These are phyloP conservation scores for Schizothecium vesticola DNA, from an alignment of 495 filamentous ascomycete genomes.

Conservation along the genomic window DNA sequence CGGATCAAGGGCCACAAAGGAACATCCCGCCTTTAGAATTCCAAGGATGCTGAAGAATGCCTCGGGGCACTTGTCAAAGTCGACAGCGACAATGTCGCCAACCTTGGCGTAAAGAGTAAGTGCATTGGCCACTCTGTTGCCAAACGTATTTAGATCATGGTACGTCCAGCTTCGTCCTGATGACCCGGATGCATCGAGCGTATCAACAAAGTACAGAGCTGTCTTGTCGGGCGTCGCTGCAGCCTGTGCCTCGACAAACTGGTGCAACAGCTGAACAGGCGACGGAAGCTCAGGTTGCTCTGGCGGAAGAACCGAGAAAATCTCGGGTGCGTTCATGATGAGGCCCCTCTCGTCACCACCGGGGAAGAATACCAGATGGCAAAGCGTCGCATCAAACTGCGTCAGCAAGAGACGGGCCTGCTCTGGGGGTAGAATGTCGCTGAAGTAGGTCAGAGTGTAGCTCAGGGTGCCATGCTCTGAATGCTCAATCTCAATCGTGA, in stretches of 20 bases:
- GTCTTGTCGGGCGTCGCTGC: constrained; percentile 36
- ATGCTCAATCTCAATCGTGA: constrained; percentile 70
- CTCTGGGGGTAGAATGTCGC: constrained; percentile 52
- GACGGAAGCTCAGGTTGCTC: constrained; percentile 36
- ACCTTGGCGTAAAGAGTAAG: constrained; percentile 35
- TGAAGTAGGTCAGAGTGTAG: constrained; percentile 57
- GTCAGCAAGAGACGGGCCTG: constrained; percentile 56
- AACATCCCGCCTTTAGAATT: constrained; percentile 74
- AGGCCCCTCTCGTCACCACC: constrained; percentile 22
- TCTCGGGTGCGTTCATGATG: constrained; percentile 13
- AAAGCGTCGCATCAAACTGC: constrained; percentile 57
- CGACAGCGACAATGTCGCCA: constrained; percentile 62
- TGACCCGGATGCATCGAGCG: constrained; percentile 24
- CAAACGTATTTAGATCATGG: constrained; percentile 51
- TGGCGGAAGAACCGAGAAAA: constrained; percentile 55
- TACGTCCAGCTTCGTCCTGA: constrained; percentile 55
- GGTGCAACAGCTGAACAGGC: constrained; percentile 50
- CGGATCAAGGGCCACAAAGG: constrained; percentile 72
- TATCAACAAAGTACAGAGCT: constrained; percentile 58
- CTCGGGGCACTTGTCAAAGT: constrained; percentile 76
- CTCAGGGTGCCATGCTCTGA: constrained; percentile 37
- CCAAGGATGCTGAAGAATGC: constrained; percentile 75
- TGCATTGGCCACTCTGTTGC: constrained; percentile 55
- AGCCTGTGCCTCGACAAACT: constrained; percentile 52
- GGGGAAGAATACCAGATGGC: constrained; percentile 38